phyloP scores from a whole-genome alignment of 192 early-diverging fungal genomes.

The Rhizophagus clarus region DNA sequence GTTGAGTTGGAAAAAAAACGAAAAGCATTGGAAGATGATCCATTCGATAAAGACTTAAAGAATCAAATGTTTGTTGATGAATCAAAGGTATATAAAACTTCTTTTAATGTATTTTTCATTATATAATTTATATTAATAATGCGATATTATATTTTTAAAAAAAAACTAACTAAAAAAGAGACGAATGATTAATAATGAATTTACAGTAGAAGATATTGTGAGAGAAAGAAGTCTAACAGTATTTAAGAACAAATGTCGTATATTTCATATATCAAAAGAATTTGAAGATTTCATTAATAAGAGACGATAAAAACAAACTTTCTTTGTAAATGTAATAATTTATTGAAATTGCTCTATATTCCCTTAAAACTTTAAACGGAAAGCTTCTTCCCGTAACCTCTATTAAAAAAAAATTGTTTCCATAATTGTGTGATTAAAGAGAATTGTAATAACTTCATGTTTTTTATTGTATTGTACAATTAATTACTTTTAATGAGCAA shows the following conservation, averaged over 20 bases:
- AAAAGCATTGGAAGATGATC: conserved; percentile 18
- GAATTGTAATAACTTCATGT: too few species aligned
- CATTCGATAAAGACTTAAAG: conserved; percentile 17
- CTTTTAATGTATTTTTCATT: background rate
- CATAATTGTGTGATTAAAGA: too few species aligned
- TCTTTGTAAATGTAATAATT: too few species aligned
- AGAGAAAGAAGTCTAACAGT: conserved; percentile 66
- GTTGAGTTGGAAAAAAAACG: conserved; percentile 39
- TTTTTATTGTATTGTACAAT: background rate
- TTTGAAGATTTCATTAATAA: conserved; percentile 39
- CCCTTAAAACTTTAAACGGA: too few species aligned
- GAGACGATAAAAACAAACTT: background rate
- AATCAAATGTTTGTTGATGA: conserved; percentile 18
- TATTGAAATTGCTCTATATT: too few species aligned
- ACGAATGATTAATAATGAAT: conserved; percentile 68
- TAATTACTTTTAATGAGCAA: background rate
- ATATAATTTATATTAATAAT: background rate
- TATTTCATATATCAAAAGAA: conserved; percentile 57
- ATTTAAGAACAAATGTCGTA: conserved; percentile 67
- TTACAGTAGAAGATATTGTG: conserved; percentile 72
- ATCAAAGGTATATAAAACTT: conserved; percentile 13
- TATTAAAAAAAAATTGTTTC: too few species aligned
- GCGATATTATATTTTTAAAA: too few species aligned
- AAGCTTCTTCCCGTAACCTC: too few species aligned
- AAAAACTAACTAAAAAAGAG: conserved; percentile 46